Conservation (phyloP, 1,284 basidiomycete species). For the Malassezia nana region DNA sequence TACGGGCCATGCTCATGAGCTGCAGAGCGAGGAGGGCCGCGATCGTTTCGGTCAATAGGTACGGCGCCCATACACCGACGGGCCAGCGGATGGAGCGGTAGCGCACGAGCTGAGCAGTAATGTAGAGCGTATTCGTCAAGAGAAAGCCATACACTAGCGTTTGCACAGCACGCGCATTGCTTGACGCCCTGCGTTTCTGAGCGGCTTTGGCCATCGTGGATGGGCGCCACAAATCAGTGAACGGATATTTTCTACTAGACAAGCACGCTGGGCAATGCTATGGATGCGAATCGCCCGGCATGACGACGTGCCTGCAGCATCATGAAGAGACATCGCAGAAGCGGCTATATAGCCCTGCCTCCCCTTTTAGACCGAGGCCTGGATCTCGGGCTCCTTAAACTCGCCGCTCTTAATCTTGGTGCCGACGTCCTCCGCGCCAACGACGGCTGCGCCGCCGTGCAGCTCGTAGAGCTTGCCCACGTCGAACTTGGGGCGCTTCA, state of each 20-base stretch:
- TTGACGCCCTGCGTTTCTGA: conserved; percentile 30
- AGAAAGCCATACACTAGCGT: conserved; percentile 37
- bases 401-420: conserved; percentile 69
- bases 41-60: conserved; percentile 35
- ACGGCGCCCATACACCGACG: conserved; percentile 21
- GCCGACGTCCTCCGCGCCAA: conserved; percentile 64
- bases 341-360: background rate
- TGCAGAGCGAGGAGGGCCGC: conserved; percentile 35
- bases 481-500: conserved; percentile 96
- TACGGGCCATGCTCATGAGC: conserved; percentile 40
- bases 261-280: conserved; percentile 3
- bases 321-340: conserved; percentile 8
- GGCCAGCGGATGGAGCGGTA: conserved; percentile 14
- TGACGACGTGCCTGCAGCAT: conserved; percentile 4
- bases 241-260: conserved; percentile 1
- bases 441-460: conserved; percentile 62
- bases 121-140: conserved; percentile 33
- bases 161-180: conserved; percentile 29
- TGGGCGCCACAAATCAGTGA: background rate
- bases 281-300: background rate
- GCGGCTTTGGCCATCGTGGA: conserved; percentile 19
- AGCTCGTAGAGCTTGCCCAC: conserved; percentile 86
- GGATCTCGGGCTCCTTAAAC: conserved; percentile 83
- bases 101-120: conserved; percentile 26
- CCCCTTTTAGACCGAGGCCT: conserved; percentile 57